Evolutionary conservation across 1,139 yeast species (phyloP), one percentile per base, ranked within the genome.

Genomic region (Yamadazyma kanchanaburiensis): DNA sequence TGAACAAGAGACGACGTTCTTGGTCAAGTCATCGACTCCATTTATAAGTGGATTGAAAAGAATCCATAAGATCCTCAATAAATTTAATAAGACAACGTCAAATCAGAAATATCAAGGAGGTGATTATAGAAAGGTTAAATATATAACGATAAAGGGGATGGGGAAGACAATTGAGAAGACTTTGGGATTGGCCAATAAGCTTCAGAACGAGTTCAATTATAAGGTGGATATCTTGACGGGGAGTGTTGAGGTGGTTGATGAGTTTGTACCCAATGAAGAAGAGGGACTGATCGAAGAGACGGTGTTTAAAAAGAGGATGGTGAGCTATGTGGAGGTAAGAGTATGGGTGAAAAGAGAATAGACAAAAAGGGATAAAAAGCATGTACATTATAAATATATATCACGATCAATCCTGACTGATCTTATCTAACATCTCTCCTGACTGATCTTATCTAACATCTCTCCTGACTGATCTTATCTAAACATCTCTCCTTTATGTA

Each of bases 191-290:
- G 47, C 36, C 12, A 35, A 34, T 19, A 64, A 70, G 38, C 80
- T 74, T 47, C 70, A 72, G 39, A 60, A 59, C 23, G 69, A 68
- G 15, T 52, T 61, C 28, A 60, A 64, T 8, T 59, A 65, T 42
- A 62, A 53, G 37, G 72, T 80, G 5, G 83, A 79, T 17, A 49
- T 78, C 1, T 46, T 57, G 19, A 81, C 89, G 0, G 79, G 71
- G 16, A 72, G 77, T 9, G 66, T 77, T 0, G 73, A 73, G 30
- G 86, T 81, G 1, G 48, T 82, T 20, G 91, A 82, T 51, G 87
- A 80, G 48, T 68, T 77, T 33, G 36, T 23, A 10, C 42, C 39
- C 10, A 35, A 39, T 19, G 59, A 44, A 6, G 7, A 8, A 8
- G 26, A n/a, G 9, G 17, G 13, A n/a, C 12, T 10, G 4, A 24